Percentiles rank a stretch among this genome's conserved stretches.
Evolutionary conservation across 1,139 yeast species (phyloP).

Genomic region (Magnusiomyces suaveolens): DNA sequence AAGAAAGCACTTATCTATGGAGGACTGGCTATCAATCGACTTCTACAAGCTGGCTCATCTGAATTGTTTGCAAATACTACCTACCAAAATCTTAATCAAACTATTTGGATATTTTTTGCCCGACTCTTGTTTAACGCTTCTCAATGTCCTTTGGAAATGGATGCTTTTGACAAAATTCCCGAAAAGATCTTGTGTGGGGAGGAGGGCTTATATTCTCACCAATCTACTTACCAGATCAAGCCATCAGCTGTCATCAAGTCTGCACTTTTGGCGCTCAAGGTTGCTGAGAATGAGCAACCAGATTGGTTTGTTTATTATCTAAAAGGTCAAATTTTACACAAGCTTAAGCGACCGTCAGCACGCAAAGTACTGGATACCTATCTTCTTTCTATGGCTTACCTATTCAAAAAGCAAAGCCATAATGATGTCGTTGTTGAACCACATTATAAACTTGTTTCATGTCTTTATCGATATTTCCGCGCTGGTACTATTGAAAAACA

Average conservation of each 20-base stretch:
- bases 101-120: constrained; percentile 50
- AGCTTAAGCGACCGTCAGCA: constrained; percentile 27
- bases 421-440: constrained; percentile 60
- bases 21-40: constrained; percentile 59
- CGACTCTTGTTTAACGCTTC: constrained; percentile 52
- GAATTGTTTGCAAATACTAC: constrained; percentile 19
- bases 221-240: constrained; percentile 24
- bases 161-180: constrained; percentile 24
- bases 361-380: constrained; percentile 22
- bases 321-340: constrained; percentile 51
- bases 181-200: constrained; percentile 24
- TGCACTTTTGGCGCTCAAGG: constrained; percentile 21
- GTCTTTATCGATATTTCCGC: constrained; percentile 49
- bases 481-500: constrained; percentile 30
- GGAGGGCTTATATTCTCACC: constrained; percentile 22
- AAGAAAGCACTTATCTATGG: constrained; percentile 65
- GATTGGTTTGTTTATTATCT: constrained; percentile 61
- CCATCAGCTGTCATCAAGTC: constrained; percentile 20
- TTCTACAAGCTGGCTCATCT: constrained; percentile 22
- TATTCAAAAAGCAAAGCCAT: constrained; percentile 33
- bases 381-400: constrained; percentile 27
- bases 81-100: constrained; percentile 35
- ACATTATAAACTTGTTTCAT: constrained; percentile 53
- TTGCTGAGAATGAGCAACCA: constrained; percentile 31
- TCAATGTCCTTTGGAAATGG: constrained; percentile 51